Evolutionary conservation across 345 rosid genomes (phyloP).

Genomic region (Pistacia integerrima): DNA sequence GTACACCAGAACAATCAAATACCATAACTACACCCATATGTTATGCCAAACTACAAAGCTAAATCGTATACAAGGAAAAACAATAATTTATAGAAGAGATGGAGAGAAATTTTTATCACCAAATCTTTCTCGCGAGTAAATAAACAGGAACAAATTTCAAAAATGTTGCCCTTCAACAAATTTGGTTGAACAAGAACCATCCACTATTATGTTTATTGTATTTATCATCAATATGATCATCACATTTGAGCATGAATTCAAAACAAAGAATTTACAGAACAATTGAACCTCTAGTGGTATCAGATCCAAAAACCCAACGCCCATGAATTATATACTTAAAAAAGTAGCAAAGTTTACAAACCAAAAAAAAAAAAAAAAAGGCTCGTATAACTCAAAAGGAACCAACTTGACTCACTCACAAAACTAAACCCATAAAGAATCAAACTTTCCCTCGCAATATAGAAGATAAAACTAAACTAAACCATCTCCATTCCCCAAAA

Average conservation of each 20-base stretch:
- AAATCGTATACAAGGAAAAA: neutral
- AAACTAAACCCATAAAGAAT: neutral
- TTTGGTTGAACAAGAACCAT: neutral
- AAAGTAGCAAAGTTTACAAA: neutral
- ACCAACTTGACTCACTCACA: neutral
- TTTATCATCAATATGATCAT: neutral
- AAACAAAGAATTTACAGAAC: neutral
- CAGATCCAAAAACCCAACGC: constrained; percentile 4
- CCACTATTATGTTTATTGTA: neutral
- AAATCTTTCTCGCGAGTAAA: too few relatives aligned
- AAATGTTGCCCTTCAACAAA: neutral
- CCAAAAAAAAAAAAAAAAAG: neutral
- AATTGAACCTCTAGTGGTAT: neutral
- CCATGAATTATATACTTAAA: neutral
- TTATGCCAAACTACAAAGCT: neutral
- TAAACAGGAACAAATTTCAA: neutral
- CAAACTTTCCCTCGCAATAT: neutral
- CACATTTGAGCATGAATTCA: neutral
- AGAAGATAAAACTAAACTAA: neutral
- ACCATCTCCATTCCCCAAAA: neutral
- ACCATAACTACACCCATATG: neutral
- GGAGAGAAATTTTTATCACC: neutral
- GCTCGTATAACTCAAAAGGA: neutral
- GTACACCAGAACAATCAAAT: neutral
- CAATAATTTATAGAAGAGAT: neutral